Percentiles rank a stretch among this genome's conserved stretches.
Evolutionary conservation across 352 stramenopile genomes (phyloP).

Genomic region (Pythium aristosporum): DNA sequence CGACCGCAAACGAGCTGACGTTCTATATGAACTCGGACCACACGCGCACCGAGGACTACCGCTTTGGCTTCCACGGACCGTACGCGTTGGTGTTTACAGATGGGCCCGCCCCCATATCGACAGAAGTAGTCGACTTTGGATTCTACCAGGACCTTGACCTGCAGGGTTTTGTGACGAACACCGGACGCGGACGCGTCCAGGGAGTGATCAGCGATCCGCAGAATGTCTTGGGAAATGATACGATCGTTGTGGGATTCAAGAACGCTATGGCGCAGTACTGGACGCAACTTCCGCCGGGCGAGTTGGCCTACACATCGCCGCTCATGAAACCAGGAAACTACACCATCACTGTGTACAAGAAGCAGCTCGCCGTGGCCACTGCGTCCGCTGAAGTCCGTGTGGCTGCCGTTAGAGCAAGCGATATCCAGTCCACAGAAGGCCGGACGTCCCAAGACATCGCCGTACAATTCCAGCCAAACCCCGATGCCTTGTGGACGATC

Average conservation of each 20-base stretch:
- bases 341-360: constrained; percentile 56
- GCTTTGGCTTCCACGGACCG: constrained; percentile 51
- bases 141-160: constrained; percentile 44
- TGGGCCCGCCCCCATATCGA: constrained; percentile 25
- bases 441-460: constrained; percentile 15
- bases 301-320: constrained; percentile 36
- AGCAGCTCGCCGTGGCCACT: constrained; percentile 43
- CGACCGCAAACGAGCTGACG: constrained; percentile 45
- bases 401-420: constrained; percentile 6
- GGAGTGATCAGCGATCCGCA: constrained; percentile 39
- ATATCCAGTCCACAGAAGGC: neutral
- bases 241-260: constrained; percentile 35
- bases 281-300: constrained; percentile 22
- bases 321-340: constrained; percentile 49
- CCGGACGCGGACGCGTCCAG: constrained; percentile 32
- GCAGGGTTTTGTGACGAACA: constrained; percentile 36
- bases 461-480: constrained; percentile 18
- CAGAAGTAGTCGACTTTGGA: constrained; percentile 33
- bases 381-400: constrained; percentile 28
- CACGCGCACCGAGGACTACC: constrained; percentile 52
- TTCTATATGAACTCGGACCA: constrained; percentile 70
- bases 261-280: constrained; percentile 51
- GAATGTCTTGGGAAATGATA: constrained; percentile 25
- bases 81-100: constrained; percentile 46
- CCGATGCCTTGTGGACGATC: constrained; percentile 44